phyloP scores from a whole-genome alignment of 345 rosid genomes.

The Melaleuca quinquenervia region DNA sequence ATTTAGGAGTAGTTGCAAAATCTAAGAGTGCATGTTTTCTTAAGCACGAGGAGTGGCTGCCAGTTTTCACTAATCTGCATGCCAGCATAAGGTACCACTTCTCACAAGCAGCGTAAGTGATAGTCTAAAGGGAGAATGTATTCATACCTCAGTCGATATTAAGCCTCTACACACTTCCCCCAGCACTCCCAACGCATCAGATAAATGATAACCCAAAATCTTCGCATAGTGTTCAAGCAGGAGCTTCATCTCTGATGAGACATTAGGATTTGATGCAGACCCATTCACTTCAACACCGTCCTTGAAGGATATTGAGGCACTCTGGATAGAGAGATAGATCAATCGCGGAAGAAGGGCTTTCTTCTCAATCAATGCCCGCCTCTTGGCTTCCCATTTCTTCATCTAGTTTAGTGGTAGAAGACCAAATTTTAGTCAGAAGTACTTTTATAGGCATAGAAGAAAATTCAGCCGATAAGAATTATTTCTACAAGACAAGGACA shows the following conservation, averaged over 20 bases:
- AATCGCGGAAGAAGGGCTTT: slow-evolving; percentile 81
- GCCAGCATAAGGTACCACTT: neutral
- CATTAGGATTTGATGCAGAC: slow-evolving; percentile 34
- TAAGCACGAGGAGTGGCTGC: neutral
- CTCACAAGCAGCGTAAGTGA: neutral
- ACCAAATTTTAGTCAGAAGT: neutral
- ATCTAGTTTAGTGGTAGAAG: slow-evolving; percentile 18
- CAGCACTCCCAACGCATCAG: slow-evolving; percentile 46
- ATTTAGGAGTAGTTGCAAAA: neutral
- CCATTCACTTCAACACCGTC: slow-evolving; percentile 53
- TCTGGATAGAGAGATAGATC: slow-evolving; percentile 74
- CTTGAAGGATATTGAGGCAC: slow-evolving; percentile 45
- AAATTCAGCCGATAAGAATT: neutral
- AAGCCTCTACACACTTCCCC: slow-evolving; percentile 47
- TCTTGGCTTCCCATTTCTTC: slow-evolving; percentile 56
- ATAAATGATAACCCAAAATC: slow-evolving; percentile 61
- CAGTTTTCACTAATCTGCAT: neutral
- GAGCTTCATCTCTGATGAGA: slow-evolving; percentile 45
- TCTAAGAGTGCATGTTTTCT: neutral
- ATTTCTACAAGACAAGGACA: neutral
- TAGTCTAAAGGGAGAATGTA: neutral
- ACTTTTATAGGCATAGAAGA: neutral
- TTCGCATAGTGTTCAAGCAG: slow-evolving; percentile 70
- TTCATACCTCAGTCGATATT: slow-evolving; percentile 47
- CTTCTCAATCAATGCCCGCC: slow-evolving; percentile 39